Base-by-base conservation (phyloP, 306 rosid species). In the Oemleria cerasiformis region DNA sequence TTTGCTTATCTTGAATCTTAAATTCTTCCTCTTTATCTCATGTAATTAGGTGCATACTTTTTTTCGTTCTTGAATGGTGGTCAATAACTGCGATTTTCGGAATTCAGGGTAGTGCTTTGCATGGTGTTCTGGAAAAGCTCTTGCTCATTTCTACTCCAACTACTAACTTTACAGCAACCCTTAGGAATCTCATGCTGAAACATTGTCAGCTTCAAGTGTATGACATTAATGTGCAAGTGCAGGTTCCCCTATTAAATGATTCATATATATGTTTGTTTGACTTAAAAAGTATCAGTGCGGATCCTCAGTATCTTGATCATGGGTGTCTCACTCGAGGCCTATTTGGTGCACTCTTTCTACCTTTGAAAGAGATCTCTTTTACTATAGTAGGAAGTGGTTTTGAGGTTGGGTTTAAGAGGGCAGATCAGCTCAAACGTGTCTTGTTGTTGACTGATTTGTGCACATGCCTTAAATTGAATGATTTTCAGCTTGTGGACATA, bases 51-150 rank as follows among this genome's bases (percentile, higher is more conserved):
- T 41, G 36, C 6, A 30, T 12, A 19, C 20, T 70, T 51, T 53
- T 53, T n/a, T 20, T 70, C 50, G 48, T 21, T 50, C 49, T 54
- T 73, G 65, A 50, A n/a, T 38, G 66, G 49, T 55, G 73, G 23
- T 40, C 36, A 70, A 57, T 19, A 21, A 16, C 73, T 48, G 70
- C 47, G 43, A 20, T 56, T 55, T 45, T 78, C 43, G 66, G 73
- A 75, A 72, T 84, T 73, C 89, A 94, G 98, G 98, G 97, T 42
- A 80, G 85, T 82, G 71, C 85, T 65, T 79, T 94, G 91, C 96
- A 89, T 85, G 80, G 64, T 70, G 61, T 87, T 75, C 74, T 94
- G 77, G 93, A 84, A 82, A 84, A 79, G 80, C 77, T 91, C 66
- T 68, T 84, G 72, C 76, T 62, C 51, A 70, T 71, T 73, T 76